Evolutionary conservation across 73 alveolate species (phyloP), one percentile per base, ranked within the genome.

Genomic region (Paramecium sonneborni): DNA sequence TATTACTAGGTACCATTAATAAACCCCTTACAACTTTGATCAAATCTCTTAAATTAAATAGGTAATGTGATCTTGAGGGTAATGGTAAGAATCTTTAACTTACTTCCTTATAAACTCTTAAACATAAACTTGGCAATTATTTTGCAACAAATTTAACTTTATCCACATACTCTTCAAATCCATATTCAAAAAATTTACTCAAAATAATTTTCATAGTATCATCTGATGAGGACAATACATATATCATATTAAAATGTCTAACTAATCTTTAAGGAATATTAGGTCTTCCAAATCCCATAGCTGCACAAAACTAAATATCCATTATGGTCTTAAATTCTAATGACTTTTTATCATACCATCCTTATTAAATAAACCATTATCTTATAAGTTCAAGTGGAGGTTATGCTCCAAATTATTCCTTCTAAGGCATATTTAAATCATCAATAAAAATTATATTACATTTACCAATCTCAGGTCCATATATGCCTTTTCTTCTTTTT

Each of bases 371-470:
- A 76, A 98, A 68, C 98, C 99, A 96, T 95, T 96, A 95, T 74
- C 99, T 93, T n/a, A 98, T 92, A 62, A 98, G 82, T 93, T 98
- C 99, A 55, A 98, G 86, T 6, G 99, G 99, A 70, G 99, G 99
- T 90, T 98, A 96, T n/a, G 99, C 99, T 12, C 99, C 99, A 76
- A 96, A 98, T 57, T 96, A 98, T 93, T 97, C 99, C 87, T 98
- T 96, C 85, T 93, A 94, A 7, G 99, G 99, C 99, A 98, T 97
- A 92, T 97, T 97, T 56, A 98, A 94, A 94, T 98, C 99, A 96
- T 98, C 99, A 82, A 98, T 95, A 89, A 96, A 98, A 28, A 98
- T 97, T 52, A 98, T 98, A 92, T 96, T 96, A 23, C 97, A 96
- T 76, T 96, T 95, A 74, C 98, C 99, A 2, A 98, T 97, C 5